Evolutionary conservation across 441 rosid species (phyloP).

Genomic region (Erysimum cheiri): DNA sequence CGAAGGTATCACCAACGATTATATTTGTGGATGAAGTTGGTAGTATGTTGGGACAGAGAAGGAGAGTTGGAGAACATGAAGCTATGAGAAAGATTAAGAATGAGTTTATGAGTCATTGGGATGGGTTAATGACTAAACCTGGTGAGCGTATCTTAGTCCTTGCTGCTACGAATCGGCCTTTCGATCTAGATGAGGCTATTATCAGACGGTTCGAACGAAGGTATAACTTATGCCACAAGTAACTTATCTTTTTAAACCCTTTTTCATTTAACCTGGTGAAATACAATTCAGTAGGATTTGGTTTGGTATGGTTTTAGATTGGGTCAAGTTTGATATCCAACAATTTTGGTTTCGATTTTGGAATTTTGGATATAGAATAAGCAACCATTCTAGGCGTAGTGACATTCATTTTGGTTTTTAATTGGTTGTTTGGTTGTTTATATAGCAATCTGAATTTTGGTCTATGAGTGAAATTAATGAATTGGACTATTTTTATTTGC

Average conservation of each 20-base stretch:
- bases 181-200: constrained; percentile 98
- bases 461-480: background rate
- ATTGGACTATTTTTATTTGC: background rate
- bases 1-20: constrained; percentile 93
- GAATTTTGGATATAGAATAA: too few relatives aligned
- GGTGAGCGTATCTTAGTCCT: constrained; percentile 91
- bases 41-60: constrained; percentile 97
- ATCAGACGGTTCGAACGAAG: constrained; percentile 97
- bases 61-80: constrained; percentile 96
- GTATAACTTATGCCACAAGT: constrained; percentile 40
- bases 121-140: constrained; percentile 83
- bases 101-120: constrained; percentile 99
- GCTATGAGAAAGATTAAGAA: constrained; percentile 98
- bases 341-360: too few relatives aligned
- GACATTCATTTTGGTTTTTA: background rate
- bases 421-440: background rate
- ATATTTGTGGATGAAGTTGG: constrained; percentile 98
- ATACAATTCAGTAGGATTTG: too few relatives aligned
- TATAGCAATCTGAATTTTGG: background rate
- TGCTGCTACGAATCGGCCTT: constrained; percentile 99
- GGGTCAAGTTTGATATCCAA: too few relatives aligned
- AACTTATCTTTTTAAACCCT: background rate
- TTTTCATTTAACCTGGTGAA: background rate
- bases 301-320: too few relatives aligned
- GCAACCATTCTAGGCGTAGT: too few relatives aligned